phyloP scores from a whole-genome alignment of 2,329 filamentous ascomycete species.

The Alternaria conjuncta region DNA sequence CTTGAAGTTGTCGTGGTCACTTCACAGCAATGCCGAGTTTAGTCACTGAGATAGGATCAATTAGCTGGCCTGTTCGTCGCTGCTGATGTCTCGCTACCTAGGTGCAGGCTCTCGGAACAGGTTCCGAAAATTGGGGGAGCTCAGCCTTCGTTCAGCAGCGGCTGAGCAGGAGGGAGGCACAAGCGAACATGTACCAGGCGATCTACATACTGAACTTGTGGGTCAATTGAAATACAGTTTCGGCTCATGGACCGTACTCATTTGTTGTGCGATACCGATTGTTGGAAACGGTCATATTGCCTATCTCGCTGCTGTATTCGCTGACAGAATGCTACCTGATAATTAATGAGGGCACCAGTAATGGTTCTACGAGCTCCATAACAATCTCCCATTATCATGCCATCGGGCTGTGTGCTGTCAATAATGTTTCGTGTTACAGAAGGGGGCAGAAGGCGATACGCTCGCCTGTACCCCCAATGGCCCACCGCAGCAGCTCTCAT shows the following conservation, averaged over 20 bases:
- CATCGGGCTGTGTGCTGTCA: neutral
- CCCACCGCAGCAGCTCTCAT: constrained; percentile 8
- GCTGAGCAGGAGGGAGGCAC: neutral
- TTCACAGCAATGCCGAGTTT: neutral
- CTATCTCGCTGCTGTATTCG: neutral
- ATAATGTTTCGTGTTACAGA: constrained; percentile 1
- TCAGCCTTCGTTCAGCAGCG: neutral
- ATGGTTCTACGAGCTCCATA: neutral
- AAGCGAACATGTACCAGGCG: neutral
- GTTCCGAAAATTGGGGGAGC: neutral
- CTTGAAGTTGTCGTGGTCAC: neutral
- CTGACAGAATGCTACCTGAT: neutral
- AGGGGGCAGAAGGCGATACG: constrained; percentile 11
- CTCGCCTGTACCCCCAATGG: constrained; percentile 12
- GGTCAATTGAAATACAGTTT: neutral
- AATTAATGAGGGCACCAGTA: neutral
- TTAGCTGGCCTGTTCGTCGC: neutral
- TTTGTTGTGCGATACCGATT: neutral
- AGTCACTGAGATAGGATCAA: neutral
- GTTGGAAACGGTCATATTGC: neutral
- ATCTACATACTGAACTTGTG: neutral
- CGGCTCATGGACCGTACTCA: neutral
- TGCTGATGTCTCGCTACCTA: neutral
- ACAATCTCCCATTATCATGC: neutral
- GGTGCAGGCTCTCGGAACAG: neutral